Base-by-base conservation (phyloP, 2,329 filamentous ascomycete genomes). In the Rachicladosporium sp. region DNA sequence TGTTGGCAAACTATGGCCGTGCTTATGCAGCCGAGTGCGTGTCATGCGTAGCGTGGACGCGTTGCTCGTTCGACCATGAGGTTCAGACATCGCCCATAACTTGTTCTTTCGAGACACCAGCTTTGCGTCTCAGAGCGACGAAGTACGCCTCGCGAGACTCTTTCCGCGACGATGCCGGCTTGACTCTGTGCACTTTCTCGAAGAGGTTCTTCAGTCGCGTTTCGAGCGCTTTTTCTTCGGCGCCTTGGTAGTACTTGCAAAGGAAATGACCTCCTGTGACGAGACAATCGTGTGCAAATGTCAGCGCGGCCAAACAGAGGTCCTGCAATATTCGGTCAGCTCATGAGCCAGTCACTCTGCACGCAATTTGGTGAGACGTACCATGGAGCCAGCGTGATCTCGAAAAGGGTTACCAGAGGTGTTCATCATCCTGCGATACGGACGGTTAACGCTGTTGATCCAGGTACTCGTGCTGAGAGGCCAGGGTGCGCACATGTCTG, bases 401-500 rank as follows among this genome's bases (percentile, higher is more conserved):
- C 79, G 77, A 57, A 93, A 91, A 12, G 65, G 64, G 54, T 85
- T 82, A 41, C 91, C 91, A 65, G 83, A 94, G 53, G 89, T 95
- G 65, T 98, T 98, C 87, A 95, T 94, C 81, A 98, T 82, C 91
- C 91, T 98, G 73, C 67, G 62, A 78, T 93, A 91, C 49, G 87
- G 86, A 76, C 91, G 82, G 89, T 80, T 93, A 76, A 95, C 74
- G 70, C 80, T 93, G 68, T 77, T 86, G 69, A 82, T 80, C 68
- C 76, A 80, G 68, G 83, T 87, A 31, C 31, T 38, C 32, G 35
- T 23, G 32, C 35, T 36, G 31, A 42, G 35, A 56, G 78, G 71
- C 87, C 87, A 95, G 81, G 91, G 88, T 73, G 73, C 89, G 76
- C 80, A 98, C 91, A 98, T 98, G 74, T 98, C 91, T 77, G 86